A percentile compares a stretch with the other conserved stretches of the same genome.
These are phyloP conservation scores for Penicillium samsonianum DNA, from an alignment of 495 filamentous ascomycete species.

Conservation along the genomic window DNA sequence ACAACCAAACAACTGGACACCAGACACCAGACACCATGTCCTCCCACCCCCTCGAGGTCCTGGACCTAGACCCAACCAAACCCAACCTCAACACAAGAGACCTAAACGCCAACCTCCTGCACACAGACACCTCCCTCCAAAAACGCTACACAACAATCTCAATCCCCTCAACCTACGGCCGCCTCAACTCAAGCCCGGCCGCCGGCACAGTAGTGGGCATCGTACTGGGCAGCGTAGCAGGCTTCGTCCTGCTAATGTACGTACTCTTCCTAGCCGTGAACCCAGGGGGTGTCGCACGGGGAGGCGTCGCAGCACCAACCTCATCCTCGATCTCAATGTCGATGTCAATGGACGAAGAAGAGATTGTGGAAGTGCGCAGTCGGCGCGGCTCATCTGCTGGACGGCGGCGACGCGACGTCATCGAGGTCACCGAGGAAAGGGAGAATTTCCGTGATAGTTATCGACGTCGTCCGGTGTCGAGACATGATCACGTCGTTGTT, in stretches of 20 bases:
- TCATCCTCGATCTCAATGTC: constrained; percentile 15
- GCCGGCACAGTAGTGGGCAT: constrained; percentile 82
- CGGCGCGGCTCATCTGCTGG: constrained; percentile 14
- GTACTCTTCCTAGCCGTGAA: constrained; percentile 69
- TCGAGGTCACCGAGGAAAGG: constrained; percentile 32
- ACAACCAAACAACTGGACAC: neutral
- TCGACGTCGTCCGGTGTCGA: constrained; percentile 21
- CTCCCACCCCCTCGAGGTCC: neutral
- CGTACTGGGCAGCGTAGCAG: constrained; percentile 78
- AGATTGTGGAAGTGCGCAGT: constrained; percentile 31
- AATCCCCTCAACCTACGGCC: constrained; percentile 71
- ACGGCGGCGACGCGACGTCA: constrained; percentile 14
- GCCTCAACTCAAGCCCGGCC: constrained; percentile 56
- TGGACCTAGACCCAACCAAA: constrained; percentile 5
- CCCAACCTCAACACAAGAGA: neutral
- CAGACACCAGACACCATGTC: neutral
- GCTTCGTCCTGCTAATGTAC: constrained; percentile 75
- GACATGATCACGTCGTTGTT: constrained; percentile 27
- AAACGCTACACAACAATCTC: constrained; percentile 40
- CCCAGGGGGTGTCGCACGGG: constrained; percentile 38
- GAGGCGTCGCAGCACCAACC: constrained; percentile 6
- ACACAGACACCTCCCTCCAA: constrained; percentile 17
- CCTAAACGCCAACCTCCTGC: neutral
- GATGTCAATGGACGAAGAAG: constrained; percentile 28
- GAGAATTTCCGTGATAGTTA: constrained; percentile 28